Conservation (phyloP, 148 eudicot genomes). For the Fagopyrum homotropicum region DNA sequence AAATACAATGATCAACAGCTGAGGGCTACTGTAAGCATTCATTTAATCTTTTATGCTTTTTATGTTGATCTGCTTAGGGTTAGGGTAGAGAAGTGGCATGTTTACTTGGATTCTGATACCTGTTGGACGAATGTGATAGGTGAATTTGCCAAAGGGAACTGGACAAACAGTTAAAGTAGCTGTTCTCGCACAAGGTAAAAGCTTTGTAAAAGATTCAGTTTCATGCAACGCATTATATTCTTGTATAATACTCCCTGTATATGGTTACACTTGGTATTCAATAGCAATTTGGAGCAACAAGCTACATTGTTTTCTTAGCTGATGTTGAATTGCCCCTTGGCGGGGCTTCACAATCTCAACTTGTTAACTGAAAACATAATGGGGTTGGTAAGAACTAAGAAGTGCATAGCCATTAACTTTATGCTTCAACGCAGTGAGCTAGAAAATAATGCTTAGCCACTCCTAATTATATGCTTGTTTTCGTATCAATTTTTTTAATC, state of each 20-base stretch:
- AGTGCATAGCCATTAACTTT: not conserved
- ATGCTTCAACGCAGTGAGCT: not conserved
- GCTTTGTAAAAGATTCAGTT: not conserved
- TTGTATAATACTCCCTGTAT: not conserved
- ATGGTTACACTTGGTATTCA: not conserved
- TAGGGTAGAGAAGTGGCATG: not conserved
- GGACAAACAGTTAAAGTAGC: slow-evolving; percentile 85
- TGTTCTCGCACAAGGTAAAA: slow-evolving; percentile 89
- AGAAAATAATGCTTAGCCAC: no score
- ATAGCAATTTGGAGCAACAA: not conserved
- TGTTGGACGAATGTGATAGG: slow-evolving; percentile 28
- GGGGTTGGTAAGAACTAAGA: not conserved
- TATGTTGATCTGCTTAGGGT: not conserved
- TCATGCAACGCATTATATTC: not conserved
- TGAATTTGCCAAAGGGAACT: slow-evolving; percentile 89
- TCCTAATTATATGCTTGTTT: no score
- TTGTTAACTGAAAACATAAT: not conserved
- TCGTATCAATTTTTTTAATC: no score
- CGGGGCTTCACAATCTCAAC: not conserved
- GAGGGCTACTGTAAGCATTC: slow-evolving; percentile 78
- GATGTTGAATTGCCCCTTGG: not conserved
- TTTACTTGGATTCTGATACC: not conserved
- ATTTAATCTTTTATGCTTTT: not conserved
- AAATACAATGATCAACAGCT: slow-evolving; percentile 96
- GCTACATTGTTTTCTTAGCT: not conserved